Conservation (phyloP, 2,329 filamentous ascomycete species). For the Chaetomium olivaceum region DNA sequence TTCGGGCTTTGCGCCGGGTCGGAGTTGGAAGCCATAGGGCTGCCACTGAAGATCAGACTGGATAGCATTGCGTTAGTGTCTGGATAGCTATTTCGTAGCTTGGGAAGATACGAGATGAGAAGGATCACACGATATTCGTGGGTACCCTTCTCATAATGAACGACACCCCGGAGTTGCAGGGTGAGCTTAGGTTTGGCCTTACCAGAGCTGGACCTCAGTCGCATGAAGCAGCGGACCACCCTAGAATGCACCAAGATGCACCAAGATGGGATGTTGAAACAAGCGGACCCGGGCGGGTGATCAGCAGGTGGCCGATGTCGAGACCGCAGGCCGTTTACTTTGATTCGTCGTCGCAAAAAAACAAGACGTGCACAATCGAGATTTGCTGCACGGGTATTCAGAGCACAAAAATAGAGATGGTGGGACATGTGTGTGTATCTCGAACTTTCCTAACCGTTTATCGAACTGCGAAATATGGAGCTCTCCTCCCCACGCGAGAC, state of each 20-base stretch:
- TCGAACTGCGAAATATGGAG: constrained; percentile 7
- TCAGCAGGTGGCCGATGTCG: constrained; percentile 18
- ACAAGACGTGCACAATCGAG: not conserved
- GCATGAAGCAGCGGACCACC: constrained; percentile 27
- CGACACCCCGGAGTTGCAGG: not conserved
- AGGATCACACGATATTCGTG: not conserved
- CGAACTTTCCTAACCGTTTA: not conserved
- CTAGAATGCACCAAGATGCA: not conserved
- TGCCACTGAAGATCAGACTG: constrained; percentile 34
- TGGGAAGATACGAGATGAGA: not conserved
- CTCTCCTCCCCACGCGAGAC: constrained; percentile 2
- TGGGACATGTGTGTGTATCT: constrained; percentile 3
- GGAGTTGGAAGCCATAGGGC: constrained; percentile 35
- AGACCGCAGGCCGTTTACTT: constrained; percentile 3
- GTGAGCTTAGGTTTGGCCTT: constrained; percentile 14
- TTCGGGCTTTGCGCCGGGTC: constrained; percentile 31
- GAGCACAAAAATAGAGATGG: not conserved
- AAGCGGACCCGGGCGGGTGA: constrained; percentile 20
- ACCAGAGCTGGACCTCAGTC: constrained; percentile 18
- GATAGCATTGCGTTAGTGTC: constrained; percentile 34
- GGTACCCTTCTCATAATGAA: constrained; percentile 13
- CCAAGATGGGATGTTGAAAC: constrained; percentile 29
- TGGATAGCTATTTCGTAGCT: not conserved
- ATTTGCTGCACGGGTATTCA: not conserved
- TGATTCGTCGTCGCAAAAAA: not conserved